phyloP scores from a whole-genome alignment of 1,284 basidiomycete species.

The Tilletia walkeri region DNA sequence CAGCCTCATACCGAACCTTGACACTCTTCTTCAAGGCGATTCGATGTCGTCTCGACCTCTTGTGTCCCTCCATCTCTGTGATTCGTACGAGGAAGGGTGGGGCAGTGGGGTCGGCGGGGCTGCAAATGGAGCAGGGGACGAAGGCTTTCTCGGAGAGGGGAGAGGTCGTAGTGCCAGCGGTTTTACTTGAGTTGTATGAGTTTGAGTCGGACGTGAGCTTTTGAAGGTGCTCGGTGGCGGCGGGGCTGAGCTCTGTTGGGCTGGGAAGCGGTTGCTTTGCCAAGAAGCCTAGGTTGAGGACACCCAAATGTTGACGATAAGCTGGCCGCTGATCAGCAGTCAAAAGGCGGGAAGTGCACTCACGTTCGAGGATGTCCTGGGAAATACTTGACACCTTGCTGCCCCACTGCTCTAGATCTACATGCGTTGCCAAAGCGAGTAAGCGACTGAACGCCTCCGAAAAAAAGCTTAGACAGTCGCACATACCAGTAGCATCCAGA shows the following conservation, averaged over 20 bases:
- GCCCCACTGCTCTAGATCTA: conserved; percentile 59
- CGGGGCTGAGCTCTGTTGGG: background rate
- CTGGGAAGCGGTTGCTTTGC: background rate
- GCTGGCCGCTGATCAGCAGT: background rate
- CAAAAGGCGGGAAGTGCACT: background rate
- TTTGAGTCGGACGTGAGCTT: background rate
- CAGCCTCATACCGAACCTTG: background rate
- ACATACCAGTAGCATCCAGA: conserved; percentile 73
- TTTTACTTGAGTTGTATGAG: background rate
- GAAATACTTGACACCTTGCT: background rate
- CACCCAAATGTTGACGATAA: background rate
- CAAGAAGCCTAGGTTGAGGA: background rate
- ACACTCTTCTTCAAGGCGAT: background rate
- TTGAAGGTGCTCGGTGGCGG: conserved; percentile 3
- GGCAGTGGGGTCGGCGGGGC: background rate
- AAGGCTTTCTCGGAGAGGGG: background rate
- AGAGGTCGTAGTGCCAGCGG: background rate
- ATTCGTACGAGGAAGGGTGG: background rate
- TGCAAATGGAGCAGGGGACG: conserved; percentile 1
- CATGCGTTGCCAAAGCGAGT: background rate
- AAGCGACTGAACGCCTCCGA: no score
- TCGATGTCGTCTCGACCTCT: conserved; percentile 1
- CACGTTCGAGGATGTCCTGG: conserved; percentile 18
- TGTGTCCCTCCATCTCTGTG: conserved; percentile 5
- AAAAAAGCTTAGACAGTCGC: background rate